Percentiles rank a stretch among this genome's conserved stretches.
These are phyloP conservation scores for Exophiala oligosperma DNA, from an alignment of 2,329 filamentous ascomycete species.

Conservation along the genomic window DNA sequence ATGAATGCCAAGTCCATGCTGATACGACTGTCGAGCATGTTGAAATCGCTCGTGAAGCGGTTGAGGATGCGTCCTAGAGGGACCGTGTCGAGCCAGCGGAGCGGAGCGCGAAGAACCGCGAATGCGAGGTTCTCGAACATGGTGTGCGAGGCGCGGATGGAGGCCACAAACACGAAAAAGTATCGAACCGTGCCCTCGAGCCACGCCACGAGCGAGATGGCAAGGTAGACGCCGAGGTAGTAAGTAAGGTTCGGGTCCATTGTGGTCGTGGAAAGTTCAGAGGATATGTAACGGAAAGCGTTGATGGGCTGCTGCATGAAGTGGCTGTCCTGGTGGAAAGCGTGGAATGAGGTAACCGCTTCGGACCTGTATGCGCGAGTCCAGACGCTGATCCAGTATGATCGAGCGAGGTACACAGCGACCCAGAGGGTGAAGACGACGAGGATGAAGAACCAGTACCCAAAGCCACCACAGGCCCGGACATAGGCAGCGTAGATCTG, in stretches of 20 bases:
- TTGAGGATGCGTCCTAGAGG: slow-evolving; percentile 76
- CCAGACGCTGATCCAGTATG: slow-evolving; percentile 53
- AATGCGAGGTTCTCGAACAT: slow-evolving; percentile 69
- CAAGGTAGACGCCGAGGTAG: slow-evolving; percentile 69
- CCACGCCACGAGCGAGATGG: slow-evolving; percentile 54
- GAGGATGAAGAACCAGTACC: slow-evolving; percentile 27
- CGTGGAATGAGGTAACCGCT: slow-evolving; percentile 3
- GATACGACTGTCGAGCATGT: slow-evolving; percentile 68
- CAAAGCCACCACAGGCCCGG: slow-evolving; percentile 62
- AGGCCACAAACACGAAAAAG: slow-evolving; percentile 63
- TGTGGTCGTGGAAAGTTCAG: slow-evolving; percentile 10
- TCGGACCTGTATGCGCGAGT: slow-evolving; percentile 38
- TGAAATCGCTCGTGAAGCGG: slow-evolving; percentile 76
- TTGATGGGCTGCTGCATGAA: slow-evolving; percentile 21
- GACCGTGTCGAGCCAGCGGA: slow-evolving; percentile 80
- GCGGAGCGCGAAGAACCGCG: slow-evolving; percentile 67
- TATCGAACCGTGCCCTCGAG: slow-evolving; percentile 64
- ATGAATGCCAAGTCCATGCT: slow-evolving; percentile 64
- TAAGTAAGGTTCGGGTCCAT: slow-evolving; percentile 50
- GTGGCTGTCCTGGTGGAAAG: neutral
- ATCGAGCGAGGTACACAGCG: slow-evolving; percentile 29
- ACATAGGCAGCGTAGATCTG: slow-evolving; percentile 70
- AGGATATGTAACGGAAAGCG: slow-evolving; percentile 22
- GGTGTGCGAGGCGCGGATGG: slow-evolving; percentile 66
- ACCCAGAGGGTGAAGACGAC: slow-evolving; percentile 26